Evolutionary conservation across 495 filamentous ascomycete genomes (phyloP), one percentile per base, ranked within the genome.

Genomic region (Penicillium coprophilum): DNA sequence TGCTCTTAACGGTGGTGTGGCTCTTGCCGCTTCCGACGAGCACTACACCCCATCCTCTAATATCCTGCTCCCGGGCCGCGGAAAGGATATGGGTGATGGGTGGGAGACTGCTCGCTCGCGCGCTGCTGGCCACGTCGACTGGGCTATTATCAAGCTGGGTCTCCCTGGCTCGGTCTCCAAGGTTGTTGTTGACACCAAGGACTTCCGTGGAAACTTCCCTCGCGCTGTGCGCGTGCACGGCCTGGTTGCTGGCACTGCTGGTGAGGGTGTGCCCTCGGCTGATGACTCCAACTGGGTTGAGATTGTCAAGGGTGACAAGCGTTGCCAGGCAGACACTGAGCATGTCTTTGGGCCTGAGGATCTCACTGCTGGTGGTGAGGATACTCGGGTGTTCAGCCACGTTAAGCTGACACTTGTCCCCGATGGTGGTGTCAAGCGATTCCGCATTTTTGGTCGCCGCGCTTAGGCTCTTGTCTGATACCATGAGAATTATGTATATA

Each of bases 41-140:
- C 91, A 96, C 69, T 97, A 88, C 66, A 90, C 92, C 3, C 86
- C 84, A 9, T 89, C 86, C 68, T 85, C 87, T 56, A 96, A 97
- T 69, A 70, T 96, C 44, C 81, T 96, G 13, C 76, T 96, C 12
- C 92, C 92, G 3, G 91, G 91, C 2, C 79, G 92, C 24, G 92
- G 92, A 7, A 84, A 87, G 66, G 87, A 97, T 71, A 96, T 96
- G 91, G 88, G 91, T 30, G 92, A 96, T 69, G 92, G 92, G 3
- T 97, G 92, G 92, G 92, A 97, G 73, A 97, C 92, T 11, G 85
- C 87, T 50, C 82, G 92, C 36, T 91, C 87, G 30, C 74, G 92
- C 23, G 84, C 79, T 21, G 83, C 84, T 61, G 87, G 82, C 11
- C 92, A 97, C 71, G 76, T 88, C 19, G 92, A 97, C 72, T 96